Conservation (phyloP, 2,329 filamentous ascomycete species). For the Claviceps sp. region DNA sequence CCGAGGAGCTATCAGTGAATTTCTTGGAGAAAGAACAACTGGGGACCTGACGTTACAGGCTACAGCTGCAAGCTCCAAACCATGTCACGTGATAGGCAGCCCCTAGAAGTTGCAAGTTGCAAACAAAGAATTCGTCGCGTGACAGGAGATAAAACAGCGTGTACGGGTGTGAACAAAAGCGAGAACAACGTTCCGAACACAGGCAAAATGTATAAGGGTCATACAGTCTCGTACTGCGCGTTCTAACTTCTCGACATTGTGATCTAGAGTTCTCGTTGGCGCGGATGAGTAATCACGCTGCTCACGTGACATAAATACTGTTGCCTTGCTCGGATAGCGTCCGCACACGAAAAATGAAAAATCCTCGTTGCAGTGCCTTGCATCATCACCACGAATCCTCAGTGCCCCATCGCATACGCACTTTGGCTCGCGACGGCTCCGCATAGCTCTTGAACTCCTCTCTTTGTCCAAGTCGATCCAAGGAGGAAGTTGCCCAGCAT, state of each 20-base stretch:
- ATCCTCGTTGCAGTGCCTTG: conserved; percentile 21
- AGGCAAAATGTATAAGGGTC: too few species aligned
- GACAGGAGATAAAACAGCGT: too few species aligned
- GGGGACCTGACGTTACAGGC: too few species aligned
- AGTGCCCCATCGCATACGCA: conserved; percentile 22
- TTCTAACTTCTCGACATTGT: too few species aligned
- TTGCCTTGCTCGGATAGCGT: conserved; percentile 24
- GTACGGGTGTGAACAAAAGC: too few species aligned
- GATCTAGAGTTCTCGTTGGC: neutral
- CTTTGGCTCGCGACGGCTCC: conserved; percentile 25
- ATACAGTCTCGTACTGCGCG: too few species aligned
- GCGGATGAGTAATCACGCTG: conserved; percentile 15
- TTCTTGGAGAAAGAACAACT: too few species aligned
- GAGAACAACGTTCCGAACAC: too few species aligned
- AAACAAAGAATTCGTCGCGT: too few species aligned
- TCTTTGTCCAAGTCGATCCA: conserved; percentile 22
- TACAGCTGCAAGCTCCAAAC: too few species aligned
- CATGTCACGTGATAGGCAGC: too few species aligned
- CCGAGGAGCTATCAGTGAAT: neutral
- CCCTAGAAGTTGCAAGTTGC: too few species aligned
- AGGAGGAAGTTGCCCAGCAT: conserved; percentile 41
- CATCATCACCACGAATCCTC: conserved; percentile 27
- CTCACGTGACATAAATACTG: conserved; percentile 20
- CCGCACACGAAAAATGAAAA: conserved; percentile 35
- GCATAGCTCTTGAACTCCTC: conserved; percentile 24